A percentile compares a stretch with the other conserved stretches of the same genome.
Evolutionary conservation across 371 early-diverging fungal species (phyloP).

Genomic region (Haplosporangium sp.): DNA sequence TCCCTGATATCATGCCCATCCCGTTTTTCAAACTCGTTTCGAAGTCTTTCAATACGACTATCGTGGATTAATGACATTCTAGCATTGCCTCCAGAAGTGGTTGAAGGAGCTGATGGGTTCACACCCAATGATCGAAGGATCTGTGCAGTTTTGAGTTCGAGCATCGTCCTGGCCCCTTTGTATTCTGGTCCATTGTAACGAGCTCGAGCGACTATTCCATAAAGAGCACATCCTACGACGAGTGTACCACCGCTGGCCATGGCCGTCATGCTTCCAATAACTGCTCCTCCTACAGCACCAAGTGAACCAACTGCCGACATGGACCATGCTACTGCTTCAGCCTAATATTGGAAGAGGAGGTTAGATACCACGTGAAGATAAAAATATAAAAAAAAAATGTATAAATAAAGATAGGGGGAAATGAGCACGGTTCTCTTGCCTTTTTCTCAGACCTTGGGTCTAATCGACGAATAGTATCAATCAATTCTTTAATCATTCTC

Average conservation of each 20-base stretch:
- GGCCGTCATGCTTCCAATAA: constrained; percentile 59
- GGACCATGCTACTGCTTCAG: constrained; percentile 57
- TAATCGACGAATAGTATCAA: constrained; percentile 57
- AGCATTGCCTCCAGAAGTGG: not conserved
- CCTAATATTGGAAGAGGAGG: constrained; percentile 4
- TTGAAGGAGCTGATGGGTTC: constrained; percentile 8
- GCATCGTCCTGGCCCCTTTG: constrained; percentile 39
- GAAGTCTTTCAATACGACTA: constrained; percentile 25
- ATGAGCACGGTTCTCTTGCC: constrained; percentile 16
- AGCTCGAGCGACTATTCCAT: constrained; percentile 44
- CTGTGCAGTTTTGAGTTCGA: constrained; percentile 33
- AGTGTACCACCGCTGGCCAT: constrained; percentile 52
- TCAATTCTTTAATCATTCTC: constrained; percentile 55
- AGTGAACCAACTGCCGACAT: constrained; percentile 59
- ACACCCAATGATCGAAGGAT: constrained; percentile 32
- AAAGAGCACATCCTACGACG: constrained; percentile 54
- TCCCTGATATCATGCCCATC: constrained; percentile 41
- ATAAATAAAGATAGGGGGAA: not conserved
- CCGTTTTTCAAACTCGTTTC: constrained; percentile 41
- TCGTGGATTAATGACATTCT: constrained; percentile 16
- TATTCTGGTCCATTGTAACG: constrained; percentile 53
- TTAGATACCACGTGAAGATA: not conserved
- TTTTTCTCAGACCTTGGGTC: constrained; percentile 65
- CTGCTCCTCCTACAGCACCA: constrained; percentile 63
- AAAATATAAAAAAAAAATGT: not conserved